Evolutionary conservation across 2,329 filamentous ascomycete species (phyloP), one percentile per base, ranked within the genome.

Genomic region (Ceratocystis lukuohia): DNA sequence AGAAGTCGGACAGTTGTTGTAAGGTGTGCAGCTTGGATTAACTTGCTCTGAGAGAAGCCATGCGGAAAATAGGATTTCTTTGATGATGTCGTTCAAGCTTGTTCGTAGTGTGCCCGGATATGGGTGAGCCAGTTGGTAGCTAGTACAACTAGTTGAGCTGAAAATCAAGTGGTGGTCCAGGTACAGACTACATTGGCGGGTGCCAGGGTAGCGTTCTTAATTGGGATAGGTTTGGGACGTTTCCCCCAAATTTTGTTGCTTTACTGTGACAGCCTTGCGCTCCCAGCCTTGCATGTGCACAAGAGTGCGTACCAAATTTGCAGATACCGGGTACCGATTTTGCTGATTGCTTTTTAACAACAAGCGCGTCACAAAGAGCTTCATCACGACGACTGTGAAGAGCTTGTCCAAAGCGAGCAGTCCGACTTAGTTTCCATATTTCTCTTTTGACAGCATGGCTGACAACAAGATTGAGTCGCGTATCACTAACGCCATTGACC

Each of bases 401-500:
- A 50, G 28, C n/a, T 12, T 12, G 15, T 5, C 17, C 10, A 48
- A 28, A 7, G 33, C 48, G 30, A 37, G 37, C 25, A 12, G 45
- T 25, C 25, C 66, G 8, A 17, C 30, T 30, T 17, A 30, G n/a
- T 46, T 10, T 28, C 28, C 37, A 22, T 33, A 28, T 15, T 33
- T 25, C 79, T 79, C 74, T 17, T 12, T 28, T 57, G 3, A 17
- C 6, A 57, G 12, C 6, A 84, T 84, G 80, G 79, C 82, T 71
- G 79, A 81, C 71, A 66, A 61, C 33, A 77, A 76, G 71, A 68
- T 66, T 50, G 76, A 76, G 70, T 79, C 84, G 75, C 88, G 89
- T 78, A 84, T 95, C 76, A 84, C 87, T 74, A 86, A 85, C 75
- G 90, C 89, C 74, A 85, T 95, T 74, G 84, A 89, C 74, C 87